Percentiles rank a stretch among this genome's conserved stretches.
Evolutionary conservation across 2,329 filamentous ascomycete species (phyloP).

Genomic region (Fusarium palustre): DNA sequence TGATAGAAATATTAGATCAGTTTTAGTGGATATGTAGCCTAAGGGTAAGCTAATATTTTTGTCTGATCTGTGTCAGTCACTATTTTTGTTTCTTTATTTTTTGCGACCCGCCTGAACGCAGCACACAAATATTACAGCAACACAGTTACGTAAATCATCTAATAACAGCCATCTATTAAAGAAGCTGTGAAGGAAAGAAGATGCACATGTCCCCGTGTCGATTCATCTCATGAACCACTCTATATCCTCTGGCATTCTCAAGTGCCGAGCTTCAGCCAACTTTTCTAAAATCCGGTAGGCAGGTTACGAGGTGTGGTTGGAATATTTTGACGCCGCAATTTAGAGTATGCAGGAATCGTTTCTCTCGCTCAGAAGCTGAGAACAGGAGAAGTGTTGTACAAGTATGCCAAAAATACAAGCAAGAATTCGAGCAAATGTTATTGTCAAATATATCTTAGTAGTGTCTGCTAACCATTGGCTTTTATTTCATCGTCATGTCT

Average conservation of each 20-base stretch:
- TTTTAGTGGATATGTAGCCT: too few species aligned
- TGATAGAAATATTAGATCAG: too few species aligned
- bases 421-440: background rate
- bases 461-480: background rate
- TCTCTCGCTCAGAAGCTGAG: background rate
- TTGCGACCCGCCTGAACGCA: too few species aligned
- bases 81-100: too few species aligned
- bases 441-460: background rate
- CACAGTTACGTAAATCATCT: constrained; percentile 25
- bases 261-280: constrained; percentile 36
- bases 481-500: background rate
- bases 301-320: too few species aligned
- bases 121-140: background rate
- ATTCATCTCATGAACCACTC: constrained; percentile 41
- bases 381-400: background rate
- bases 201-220: constrained; percentile 43
- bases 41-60: too few species aligned
- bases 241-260: constrained; percentile 36
- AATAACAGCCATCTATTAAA: constrained; percentile 48
- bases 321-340: background rate
- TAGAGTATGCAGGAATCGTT: background rate
- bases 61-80: too few species aligned
- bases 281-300: too few species aligned
- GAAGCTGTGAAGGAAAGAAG: constrained; percentile 43
- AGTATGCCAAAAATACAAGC: too few species aligned